phyloP scores from a whole-genome alignment of 371 early-diverging fungal genomes.

The Haplosporangium sp. region DNA sequence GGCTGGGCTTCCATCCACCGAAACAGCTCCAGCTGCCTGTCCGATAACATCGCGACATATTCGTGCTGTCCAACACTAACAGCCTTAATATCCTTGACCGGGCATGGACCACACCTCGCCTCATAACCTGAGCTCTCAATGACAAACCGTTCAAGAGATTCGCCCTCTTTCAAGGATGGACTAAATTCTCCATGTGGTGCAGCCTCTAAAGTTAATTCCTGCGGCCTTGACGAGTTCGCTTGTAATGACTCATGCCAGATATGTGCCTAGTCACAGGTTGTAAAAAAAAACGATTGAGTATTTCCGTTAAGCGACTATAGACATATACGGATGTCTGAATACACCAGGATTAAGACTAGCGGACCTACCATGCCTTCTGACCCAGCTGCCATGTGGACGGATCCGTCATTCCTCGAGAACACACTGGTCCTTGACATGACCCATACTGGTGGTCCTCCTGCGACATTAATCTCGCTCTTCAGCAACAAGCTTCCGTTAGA shows the following conservation, averaged over 20 bases:
- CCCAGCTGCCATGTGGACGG: conserved; percentile 40
- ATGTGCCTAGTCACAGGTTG: conserved; percentile 1
- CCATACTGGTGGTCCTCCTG: conserved; percentile 27
- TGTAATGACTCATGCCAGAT: no score
- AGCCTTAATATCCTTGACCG: conserved; percentile 34
- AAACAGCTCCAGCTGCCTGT: conserved; percentile 21
- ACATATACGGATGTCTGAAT: no score
- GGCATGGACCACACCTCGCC: not conserved
- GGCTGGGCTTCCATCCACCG: conserved; percentile 19
- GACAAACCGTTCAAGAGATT: conserved; percentile 1
- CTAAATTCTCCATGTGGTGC: not conserved
- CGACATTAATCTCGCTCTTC: conserved; percentile 19
- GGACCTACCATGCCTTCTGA: conserved; percentile 28
- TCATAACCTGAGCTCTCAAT: not conserved
- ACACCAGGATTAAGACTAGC: not conserved
- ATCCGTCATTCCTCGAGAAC: conserved; percentile 28
- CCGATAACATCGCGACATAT: conserved; percentile 27
- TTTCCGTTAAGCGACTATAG: not conserved
- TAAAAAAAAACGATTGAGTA: not conserved
- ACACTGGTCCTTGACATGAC: conserved; percentile 26
- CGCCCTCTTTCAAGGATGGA: not conserved
- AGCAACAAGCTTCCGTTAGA: conserved; percentile 10
- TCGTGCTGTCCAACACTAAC: conserved; percentile 27
- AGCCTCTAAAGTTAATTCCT: no score
- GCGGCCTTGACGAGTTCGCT: no score